Percentiles rank a stretch among this genome's conserved stretches.
Evolutionary conservation across 2,329 filamentous ascomycete genomes (phyloP).

Genomic region (Leptographium procerum): DNA sequence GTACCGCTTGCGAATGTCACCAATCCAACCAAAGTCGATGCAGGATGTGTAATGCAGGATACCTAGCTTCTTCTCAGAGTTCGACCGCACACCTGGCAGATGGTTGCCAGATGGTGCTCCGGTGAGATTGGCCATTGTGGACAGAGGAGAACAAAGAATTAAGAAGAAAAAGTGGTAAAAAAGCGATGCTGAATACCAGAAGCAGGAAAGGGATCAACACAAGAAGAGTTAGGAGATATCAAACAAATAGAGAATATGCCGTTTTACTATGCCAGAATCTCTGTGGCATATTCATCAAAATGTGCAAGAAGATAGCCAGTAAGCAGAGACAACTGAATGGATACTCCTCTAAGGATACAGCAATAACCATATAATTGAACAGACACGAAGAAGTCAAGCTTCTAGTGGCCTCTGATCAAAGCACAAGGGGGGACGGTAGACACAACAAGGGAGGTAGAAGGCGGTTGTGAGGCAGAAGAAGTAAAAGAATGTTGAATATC

Average conservation of each 20-base stretch:
- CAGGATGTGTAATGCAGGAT: slow-evolving; percentile 28
- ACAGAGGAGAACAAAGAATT: background rate
- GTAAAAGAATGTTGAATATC: background rate
- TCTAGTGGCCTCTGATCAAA: no score
- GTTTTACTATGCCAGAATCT: background rate
- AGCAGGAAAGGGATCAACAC: background rate
- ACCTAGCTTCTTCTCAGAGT: slow-evolving; percentile 25
- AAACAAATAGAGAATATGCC: background rate
- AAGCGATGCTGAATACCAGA: background rate
- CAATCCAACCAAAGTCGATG: slow-evolving; percentile 29
- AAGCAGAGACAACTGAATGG: background rate
- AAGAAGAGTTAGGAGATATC: background rate
- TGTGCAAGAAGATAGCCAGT: background rate
- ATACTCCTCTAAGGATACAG: background rate
- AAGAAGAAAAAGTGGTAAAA: background rate
- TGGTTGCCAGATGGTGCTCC: slow-evolving; percentile 9
- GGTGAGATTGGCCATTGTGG: slow-evolving; percentile 6
- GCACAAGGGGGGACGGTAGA: no score
- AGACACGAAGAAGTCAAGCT: no score
- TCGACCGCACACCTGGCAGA: slow-evolving; percentile 18
- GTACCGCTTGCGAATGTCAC: slow-evolving; percentile 33
- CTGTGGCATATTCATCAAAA: background rate
- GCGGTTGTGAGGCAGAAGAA: background rate
- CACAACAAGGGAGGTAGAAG: no score
- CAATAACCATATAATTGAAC: background rate